Evolutionary conservation across 176 grass and related monocot genomes (phyloP).

Genomic region (Dactylis glomerata): DNA sequence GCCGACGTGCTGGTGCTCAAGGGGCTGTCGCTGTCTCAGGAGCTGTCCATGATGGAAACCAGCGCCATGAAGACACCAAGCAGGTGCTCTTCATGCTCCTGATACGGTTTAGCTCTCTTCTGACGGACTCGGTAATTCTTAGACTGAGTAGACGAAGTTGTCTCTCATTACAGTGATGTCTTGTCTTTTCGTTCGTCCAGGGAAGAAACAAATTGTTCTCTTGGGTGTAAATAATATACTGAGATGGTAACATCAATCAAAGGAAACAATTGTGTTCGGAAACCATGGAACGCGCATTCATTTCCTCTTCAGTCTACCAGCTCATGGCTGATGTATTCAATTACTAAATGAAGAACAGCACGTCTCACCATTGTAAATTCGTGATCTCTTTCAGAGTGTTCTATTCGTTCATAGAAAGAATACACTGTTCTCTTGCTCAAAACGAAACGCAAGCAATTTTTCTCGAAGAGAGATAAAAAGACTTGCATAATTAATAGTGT

Average conservation of each 20-base stretch:
- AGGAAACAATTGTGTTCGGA: not conserved
- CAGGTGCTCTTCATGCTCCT: conserved; percentile 57
- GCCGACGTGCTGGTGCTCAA: conserved; percentile 42
- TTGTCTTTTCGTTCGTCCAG: not conserved
- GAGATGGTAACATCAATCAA: too few relatives aligned
- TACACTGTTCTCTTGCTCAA: not conserved
- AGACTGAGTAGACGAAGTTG: not conserved
- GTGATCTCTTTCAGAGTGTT: not conserved
- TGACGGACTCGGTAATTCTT: not conserved
- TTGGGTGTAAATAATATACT: not conserved
- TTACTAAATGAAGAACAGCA: not conserved
- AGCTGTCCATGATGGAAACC: conserved; percentile 74
- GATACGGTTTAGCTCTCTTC: not conserved
- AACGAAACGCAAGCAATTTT: not conserved
- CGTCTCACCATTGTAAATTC: not conserved
- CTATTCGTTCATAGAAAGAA: not conserved
- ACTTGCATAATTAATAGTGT: not conserved
- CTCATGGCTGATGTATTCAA: not conserved
- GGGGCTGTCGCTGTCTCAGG: conserved; percentile 44
- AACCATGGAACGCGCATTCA: not conserved
- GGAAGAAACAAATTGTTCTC: not conserved
- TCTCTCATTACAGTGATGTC: not conserved
- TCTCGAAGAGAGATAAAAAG: not conserved
- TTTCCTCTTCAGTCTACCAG: conserved; percentile 15
- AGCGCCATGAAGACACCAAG: conserved; percentile 57